Base-by-base conservation (phyloP, 106 monocot genomes). In the Alisma plantagoaquatica region DNA sequence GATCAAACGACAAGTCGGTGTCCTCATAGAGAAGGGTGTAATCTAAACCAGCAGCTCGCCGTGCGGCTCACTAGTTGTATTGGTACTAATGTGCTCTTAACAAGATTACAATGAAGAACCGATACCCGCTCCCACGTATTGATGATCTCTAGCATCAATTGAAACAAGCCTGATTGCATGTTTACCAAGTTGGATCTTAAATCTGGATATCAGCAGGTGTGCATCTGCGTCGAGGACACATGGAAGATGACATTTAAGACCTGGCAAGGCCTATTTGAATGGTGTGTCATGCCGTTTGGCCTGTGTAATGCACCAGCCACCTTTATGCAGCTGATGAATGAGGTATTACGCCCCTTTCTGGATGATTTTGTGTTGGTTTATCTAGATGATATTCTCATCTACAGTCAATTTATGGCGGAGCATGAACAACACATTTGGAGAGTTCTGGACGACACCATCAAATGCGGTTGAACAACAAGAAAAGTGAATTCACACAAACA, bases 201-300 rank as follows among this genome's bases (percentile, higher is more conserved):
- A 16, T 33, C 1, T 11, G 25, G 64, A 3, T 64, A 53, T 22
- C 64, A 53, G 14, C 54, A 65, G 17, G 31, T 65, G 21, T 29
- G 54, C 5, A 31, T 55, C 10, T 0, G 15, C 1, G 54, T 10
- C 10, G 35, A 7, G 35, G 65, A 55, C 31, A 24, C 19, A 5
- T 49, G 49, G 49, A 49, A 49, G 49, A 49, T 9, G 2, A 25
- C 49, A 6, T 49, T 49, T 15, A 49, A 24, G 23, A 49, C 23
- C 6, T 8, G 23, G 49, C 23, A 49, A 49, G 1, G 49, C 19
- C 15, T 49, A 4, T 49, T 9, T 3, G 49, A 49, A 49, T 49
- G 49, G 49, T 5, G 23, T 21, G 49, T 49, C 15, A 49, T 49
- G 49, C 35, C 49, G 23, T 49, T 49, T 15, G 49, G 49, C 15